Evolutionary conservation across 2,329 filamentous ascomycete genomes (phyloP).

Genomic region (Clonostachys solani): DNA sequence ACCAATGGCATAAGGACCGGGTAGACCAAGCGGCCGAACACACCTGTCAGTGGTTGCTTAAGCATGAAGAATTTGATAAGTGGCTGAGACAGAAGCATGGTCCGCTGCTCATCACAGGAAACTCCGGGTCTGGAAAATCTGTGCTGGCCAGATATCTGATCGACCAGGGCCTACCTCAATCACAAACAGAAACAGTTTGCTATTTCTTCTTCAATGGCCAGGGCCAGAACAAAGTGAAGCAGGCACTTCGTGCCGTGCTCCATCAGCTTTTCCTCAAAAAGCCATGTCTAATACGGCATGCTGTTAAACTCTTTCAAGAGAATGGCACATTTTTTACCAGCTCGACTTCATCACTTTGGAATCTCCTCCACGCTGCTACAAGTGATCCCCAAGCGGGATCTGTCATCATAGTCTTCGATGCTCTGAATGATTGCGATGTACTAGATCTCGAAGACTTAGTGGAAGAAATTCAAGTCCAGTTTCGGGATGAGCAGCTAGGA

Average conservation of each 20-base stretch:
- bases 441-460: slow-evolving; percentile 11
- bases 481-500: background rate
- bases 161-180: slow-evolving; percentile 13
- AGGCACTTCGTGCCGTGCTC: slow-evolving; percentile 31
- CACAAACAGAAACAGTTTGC: slow-evolving; percentile 16
- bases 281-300: slow-evolving; percentile 22
- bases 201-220: slow-evolving; percentile 39
- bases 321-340: slow-evolving; percentile 16
- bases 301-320: slow-evolving; percentile 11
- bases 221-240: slow-evolving; percentile 22
- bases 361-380: slow-evolving; percentile 17
- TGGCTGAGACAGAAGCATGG: slow-evolving; percentile 19
- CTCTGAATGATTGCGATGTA: background rate
- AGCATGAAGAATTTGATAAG: slow-evolving; percentile 16
- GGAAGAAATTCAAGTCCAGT: slow-evolving; percentile 1
- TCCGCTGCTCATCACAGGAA: slow-evolving; percentile 25
- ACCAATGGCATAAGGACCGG: slow-evolving; percentile 15
- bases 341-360: slow-evolving; percentile 19
- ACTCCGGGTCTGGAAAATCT: slow-evolving; percentile 32
- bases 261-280: slow-evolving; percentile 28
- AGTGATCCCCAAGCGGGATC: background rate
- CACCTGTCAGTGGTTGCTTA: slow-evolving; percentile 22
- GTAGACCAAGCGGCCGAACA: background rate
- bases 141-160: slow-evolving; percentile 25
- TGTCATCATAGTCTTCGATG: background rate